These are phyloP conservation scores for Inga leiocalycina DNA, from an alignment of 306 rosid species.

Conservation along the genomic window DNA sequence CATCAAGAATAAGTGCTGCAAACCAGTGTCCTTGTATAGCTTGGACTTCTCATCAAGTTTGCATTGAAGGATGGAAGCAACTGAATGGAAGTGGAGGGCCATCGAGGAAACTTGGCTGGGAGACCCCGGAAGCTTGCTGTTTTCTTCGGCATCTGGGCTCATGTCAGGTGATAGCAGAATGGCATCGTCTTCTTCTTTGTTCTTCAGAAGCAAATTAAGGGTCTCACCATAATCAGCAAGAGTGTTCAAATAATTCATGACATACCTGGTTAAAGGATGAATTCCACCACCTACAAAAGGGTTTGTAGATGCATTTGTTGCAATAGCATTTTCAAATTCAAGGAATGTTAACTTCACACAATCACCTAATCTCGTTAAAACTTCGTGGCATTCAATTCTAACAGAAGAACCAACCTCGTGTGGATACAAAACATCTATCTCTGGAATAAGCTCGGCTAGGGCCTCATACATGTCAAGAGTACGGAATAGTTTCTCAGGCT, in stretches of 20 bases:
- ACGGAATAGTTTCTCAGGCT: conserved; percentile 63
- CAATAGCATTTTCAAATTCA: conserved; percentile 59
- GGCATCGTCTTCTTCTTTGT: conserved; percentile 37
- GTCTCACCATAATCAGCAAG: conserved; percentile 55
- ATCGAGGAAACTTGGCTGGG: conserved; percentile 32
- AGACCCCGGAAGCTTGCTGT: conserved; percentile 9
- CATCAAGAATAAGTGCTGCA: conserved; percentile 71
- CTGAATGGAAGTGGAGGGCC: conserved; percentile 42
- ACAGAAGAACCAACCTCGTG: conserved; percentile 54
- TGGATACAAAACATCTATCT: conserved; percentile 48
- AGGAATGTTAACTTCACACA: conserved; percentile 52
- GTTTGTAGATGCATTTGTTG: conserved; percentile 52
- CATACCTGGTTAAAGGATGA: conserved; percentile 66
- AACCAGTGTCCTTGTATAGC: conserved; percentile 51
- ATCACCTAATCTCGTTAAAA: conserved; percentile 52
- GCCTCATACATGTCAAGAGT: conserved; percentile 77
- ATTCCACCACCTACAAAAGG: conserved; percentile 64
- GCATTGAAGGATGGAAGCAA: conserved; percentile 50
- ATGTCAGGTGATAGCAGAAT: conserved; percentile 41
- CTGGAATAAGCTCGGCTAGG: conserved; percentile 51
- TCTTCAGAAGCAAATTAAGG: conserved; percentile 51
- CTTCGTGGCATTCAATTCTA: conserved; percentile 56
- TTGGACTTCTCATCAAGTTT: conserved; percentile 61
- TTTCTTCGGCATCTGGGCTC: conserved; percentile 47
- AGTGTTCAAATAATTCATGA: conserved; percentile 60